Base-by-base conservation (phyloP, 371 early-diverging fungal genomes). In the Apophysomyces elegans region DNA sequence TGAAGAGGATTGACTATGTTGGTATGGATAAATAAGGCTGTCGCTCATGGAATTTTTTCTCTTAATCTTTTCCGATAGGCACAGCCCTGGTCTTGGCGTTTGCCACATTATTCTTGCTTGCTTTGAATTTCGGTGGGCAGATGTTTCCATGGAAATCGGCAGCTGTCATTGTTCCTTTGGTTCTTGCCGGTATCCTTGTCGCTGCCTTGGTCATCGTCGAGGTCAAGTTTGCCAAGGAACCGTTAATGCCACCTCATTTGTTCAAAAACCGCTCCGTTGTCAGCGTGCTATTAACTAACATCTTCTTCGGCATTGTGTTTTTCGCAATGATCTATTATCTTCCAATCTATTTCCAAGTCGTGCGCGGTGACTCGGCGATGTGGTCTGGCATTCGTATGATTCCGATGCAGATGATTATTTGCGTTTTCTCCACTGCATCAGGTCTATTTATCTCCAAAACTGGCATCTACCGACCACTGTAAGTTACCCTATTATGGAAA, bases 321-420 rank as follows among this genome's bases (percentile, higher is more conserved):
- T 89, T 78, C 62, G 68, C 77, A 41, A 77, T 81, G 0, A 67
- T 87, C 6, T 89, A 83, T 61, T 86, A 84, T 45, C 66, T 91
- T 0, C 95, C 96, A 13, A 76, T 92, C 8, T 95, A 89, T 75
- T 92, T 91, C 76, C 92, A 91, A 66, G 86, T 93, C 41, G 92
- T 93, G 9, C 73, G 73, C 39, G 75, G 76, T 7, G 77, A 81
- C 46, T 62, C 66, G 14, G 86, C 88, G 32, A 88, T 80, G 50
- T 78, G 78, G 75, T 84, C 84, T 0, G 88, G 88, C 35, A 69
- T 87, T 39, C 68, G 80, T 41, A 46, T 83, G 41, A 83, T 83
- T 56, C 86, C 87, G 1, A 74, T 88, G 79, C 83, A 86, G 16
- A 68, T 79, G 64, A 70, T 80, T 7, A 65, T 81, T 44, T 58